These are phyloP conservation scores for Cadophora sp. DNA, from an alignment of 2,329 filamentous ascomycete genomes.

Conservation along the genomic window DNA sequence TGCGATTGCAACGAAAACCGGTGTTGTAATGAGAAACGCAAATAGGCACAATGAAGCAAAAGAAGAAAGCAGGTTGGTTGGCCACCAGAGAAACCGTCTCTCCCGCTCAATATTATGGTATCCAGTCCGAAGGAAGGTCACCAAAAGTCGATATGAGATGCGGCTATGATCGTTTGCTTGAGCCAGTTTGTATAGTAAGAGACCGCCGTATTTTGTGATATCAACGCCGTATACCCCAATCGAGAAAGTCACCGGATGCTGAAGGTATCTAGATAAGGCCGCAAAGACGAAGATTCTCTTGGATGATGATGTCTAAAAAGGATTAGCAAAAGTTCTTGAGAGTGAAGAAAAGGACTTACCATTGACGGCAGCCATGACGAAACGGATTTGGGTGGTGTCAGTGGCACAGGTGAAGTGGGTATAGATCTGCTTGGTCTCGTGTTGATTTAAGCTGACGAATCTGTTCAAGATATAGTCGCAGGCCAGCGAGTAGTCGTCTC, in stretches of 20 bases:
- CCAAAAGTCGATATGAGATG: constrained; percentile 33
- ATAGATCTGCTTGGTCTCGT: constrained; percentile 99
- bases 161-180: constrained; percentile 28
- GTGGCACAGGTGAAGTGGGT: constrained; percentile 99
- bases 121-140: constrained; percentile 26
- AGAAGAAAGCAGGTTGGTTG: constrained; percentile 33
- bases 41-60: constrained; percentile 40
- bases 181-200: constrained; percentile 43
- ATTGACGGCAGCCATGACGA: constrained; percentile 99
- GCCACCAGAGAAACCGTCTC: constrained; percentile 20
- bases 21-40: constrained; percentile 23
- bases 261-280: constrained; percentile 78
- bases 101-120: constrained; percentile 27
- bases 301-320: constrained; percentile 92
- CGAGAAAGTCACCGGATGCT: constrained; percentile 33
- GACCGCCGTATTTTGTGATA: constrained; percentile 41
- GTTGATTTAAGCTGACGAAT: constrained; percentile 97
- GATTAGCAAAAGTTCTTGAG: constrained; percentile 50
- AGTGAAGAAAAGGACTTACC: constrained; percentile 60
- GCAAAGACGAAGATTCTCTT: constrained; percentile 97
- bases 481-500: constrained; percentile 91
- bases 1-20: constrained; percentile 4
- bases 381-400: constrained; percentile 97
- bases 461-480: constrained; percentile 99
- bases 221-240: constrained; percentile 43